phyloP scores from a whole-genome alignment of 352 stramenopile species.

The Pythium periplocum region DNA sequence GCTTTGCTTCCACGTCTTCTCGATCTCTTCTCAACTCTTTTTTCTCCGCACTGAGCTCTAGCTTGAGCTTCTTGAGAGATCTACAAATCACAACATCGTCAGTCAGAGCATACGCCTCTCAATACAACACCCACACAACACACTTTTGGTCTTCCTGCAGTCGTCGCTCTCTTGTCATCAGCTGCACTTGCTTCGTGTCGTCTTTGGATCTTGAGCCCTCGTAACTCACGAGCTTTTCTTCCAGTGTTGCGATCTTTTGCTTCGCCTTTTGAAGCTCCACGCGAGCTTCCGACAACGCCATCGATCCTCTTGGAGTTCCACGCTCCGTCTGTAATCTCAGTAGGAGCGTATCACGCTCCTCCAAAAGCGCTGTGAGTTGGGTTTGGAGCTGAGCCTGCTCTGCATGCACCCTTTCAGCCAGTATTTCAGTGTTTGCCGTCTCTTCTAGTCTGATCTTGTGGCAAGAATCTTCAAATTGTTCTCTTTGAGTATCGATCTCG shows the following conservation, averaged over 20 bases:
- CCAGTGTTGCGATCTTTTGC: slow-evolving; percentile 37
- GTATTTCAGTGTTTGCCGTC: no score
- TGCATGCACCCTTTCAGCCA: slow-evolving; percentile 4
- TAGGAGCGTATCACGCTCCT: slow-evolving; percentile 20
- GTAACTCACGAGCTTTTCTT: slow-evolving; percentile 31
- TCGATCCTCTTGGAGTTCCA: slow-evolving; percentile 8
- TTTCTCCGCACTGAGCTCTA: slow-evolving; percentile 23
- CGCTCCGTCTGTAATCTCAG: slow-evolving; percentile 14
- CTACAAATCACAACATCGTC: slow-evolving; percentile 11
- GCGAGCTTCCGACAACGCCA: slow-evolving; percentile 25
- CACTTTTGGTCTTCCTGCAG: slow-evolving; percentile 47
- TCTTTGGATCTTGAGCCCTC: slow-evolving; percentile 28
- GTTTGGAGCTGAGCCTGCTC: slow-evolving; percentile 7
- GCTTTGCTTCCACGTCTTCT: slow-evolving; percentile 2
- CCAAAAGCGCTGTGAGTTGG: slow-evolving; percentile 11
- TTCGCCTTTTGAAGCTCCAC: slow-evolving; percentile 52
- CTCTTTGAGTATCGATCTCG: slow-evolving; percentile 5
- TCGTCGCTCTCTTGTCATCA: slow-evolving; percentile 30
- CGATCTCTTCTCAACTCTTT: slow-evolving; percentile 26
- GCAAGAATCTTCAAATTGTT: background rate
- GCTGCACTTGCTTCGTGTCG: slow-evolving; percentile 27
- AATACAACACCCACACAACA: slow-evolving; percentile 1
- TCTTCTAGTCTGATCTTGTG: background rate
- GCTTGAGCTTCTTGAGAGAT: slow-evolving; percentile 39
- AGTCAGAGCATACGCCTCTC: background rate